These are phyloP conservation scores for Lithospermum erythrorhizon DNA, from an alignment of 257 asterid genomes.

Conservation along the genomic window DNA sequence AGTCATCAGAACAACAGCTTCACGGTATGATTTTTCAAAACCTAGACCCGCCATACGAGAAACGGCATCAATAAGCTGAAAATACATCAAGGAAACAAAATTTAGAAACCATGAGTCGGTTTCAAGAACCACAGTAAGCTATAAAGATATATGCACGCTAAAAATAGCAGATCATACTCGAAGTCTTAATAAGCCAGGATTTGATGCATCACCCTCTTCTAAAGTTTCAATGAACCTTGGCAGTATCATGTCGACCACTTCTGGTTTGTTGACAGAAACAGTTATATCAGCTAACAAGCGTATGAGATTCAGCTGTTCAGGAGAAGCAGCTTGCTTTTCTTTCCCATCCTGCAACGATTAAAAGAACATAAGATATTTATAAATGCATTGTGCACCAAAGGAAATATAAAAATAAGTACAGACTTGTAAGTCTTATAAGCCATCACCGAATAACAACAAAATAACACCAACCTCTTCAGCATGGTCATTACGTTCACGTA, in stretches of 20 bases:
- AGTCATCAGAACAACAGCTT: conserved; percentile 84
- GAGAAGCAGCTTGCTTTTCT: conserved; percentile 68
- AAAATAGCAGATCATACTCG: conserved; percentile 33
- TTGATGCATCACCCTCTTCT: conserved; percentile 98
- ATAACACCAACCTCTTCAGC: conserved; percentile 70
- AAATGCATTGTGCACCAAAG: not conserved
- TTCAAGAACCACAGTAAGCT: conserved; percentile 5
- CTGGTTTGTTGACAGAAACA: conserved; percentile 69
- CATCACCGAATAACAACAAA: not conserved
- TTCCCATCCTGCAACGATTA: conserved; percentile 55
- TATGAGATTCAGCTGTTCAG: conserved; percentile 76
- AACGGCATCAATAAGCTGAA: conserved; percentile 99
- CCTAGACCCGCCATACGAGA: conserved; percentile 99
- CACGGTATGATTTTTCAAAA: conserved; percentile 94
- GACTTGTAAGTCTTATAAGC: not conserved
- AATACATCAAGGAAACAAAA: conserved; percentile 49
- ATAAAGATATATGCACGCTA: not conserved
- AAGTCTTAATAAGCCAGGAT: conserved; percentile 80
- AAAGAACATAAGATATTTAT: conserved; percentile 13
- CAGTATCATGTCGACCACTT: conserved; percentile 89
- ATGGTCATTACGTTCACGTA: conserved; percentile 79
- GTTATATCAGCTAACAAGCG: conserved; percentile 80
- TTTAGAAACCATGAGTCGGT: conserved; percentile 29
- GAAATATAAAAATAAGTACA: not conserved
- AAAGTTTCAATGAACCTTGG: conserved; percentile 88